Evolutionary conservation across 164 flowering plant species (phyloP).

Genomic region (Warburgia ugandensis): DNA sequence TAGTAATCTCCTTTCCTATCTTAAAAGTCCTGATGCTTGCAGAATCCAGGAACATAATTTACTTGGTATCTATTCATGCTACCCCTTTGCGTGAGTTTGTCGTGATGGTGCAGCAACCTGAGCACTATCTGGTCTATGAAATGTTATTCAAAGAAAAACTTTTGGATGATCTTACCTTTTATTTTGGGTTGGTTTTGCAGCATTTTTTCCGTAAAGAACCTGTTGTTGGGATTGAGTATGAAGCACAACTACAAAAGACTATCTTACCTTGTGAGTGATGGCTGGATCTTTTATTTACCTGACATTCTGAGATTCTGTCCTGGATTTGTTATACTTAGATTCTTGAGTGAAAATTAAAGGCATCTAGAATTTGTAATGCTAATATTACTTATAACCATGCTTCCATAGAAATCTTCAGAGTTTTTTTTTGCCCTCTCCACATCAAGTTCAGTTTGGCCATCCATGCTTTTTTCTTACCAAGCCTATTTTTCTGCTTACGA

Average conservation of each 20-base stretch:
- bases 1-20: too few species aligned
- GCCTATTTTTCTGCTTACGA: not conserved
- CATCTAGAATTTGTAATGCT: too few species aligned
- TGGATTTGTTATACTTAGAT: too few species aligned
- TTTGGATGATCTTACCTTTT: not conserved
- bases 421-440: too few species aligned
- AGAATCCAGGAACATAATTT: too few species aligned
- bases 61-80: too few species aligned
- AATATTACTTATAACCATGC: too few species aligned
- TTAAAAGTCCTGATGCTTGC: not conserved
- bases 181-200: constrained; percentile 24
- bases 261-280: constrained; percentile 73
- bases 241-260: constrained; percentile 86
- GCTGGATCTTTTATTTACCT: not conserved
- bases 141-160: too few species aligned
- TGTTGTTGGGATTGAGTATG: constrained; percentile 81
- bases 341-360: too few species aligned
- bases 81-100: too few species aligned
- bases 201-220: constrained; percentile 87
- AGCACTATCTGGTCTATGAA: too few species aligned
- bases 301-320: not conserved
- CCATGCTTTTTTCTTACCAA: not conserved
- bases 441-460: not conserved
- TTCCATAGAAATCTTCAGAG: not conserved
- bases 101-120: too few species aligned